Base-by-base conservation (phyloP, 371 early-diverging fungal species). In the Zychaea mexicana region DNA sequence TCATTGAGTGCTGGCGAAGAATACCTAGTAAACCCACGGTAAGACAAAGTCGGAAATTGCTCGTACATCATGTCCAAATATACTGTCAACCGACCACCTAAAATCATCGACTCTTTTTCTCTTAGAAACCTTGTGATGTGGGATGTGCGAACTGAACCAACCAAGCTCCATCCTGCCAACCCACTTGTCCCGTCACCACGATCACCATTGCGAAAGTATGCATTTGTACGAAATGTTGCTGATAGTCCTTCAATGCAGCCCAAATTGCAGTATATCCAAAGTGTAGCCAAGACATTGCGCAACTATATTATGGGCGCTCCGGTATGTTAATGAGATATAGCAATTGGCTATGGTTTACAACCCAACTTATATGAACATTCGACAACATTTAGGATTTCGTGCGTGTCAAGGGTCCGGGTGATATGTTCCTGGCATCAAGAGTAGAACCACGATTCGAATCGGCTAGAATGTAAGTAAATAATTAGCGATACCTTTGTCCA, bases 21-120 rank as follows among this genome's bases (percentile, higher is more conserved):
- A 67, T 92, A 90, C 63, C 69, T 87, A 42, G 90, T 90, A 10
- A 90, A 90, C 66, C 90, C 93, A 32, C 79, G 88, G 75, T 86
- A 78, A 57, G 46, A 3, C n/a, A 46, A 10, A 64, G 61, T 27
- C 24, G 32, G 5, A 46, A 56, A 38, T n/a, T n/a, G n/a, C n/a
- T n/a, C n/a, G n/a, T n/a, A n/a, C n/a, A n/a, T 36, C 38, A 36
- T 36, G 38, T 36, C 38, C 7, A 36, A 9, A 36, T 36, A 52
- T 24, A 36, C 0, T 31, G n/a, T 28, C 10, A n/a, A 31, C 10
- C 26, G n/a, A 19, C 19, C 9, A 5, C 2, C 3, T 9, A 38
- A 28, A 3, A 21, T 52, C 15, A 36, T 36, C 36, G 0, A 15
- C 6, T 33, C 17, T 9, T 31, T 38, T 15, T 15, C 2, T 3